Evolutionary conservation across 768 basidiomycete genomes (phyloP).

Genomic region (Boletellus emodensis): DNA sequence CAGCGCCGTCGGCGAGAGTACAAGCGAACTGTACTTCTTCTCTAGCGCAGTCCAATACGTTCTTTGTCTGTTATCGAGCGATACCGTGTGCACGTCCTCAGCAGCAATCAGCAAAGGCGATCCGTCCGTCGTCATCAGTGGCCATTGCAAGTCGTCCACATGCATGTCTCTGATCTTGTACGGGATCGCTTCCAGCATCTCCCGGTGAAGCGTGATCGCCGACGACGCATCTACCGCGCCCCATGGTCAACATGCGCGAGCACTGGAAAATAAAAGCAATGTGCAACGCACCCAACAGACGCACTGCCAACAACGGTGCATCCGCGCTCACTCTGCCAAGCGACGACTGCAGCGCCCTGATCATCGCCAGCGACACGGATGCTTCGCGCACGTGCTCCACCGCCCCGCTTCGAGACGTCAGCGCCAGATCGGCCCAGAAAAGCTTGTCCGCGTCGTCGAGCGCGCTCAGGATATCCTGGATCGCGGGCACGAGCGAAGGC

Average conservation of each 20-base stretch:
- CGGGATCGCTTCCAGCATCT: conserved; percentile 79
- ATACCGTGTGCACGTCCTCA: background rate
- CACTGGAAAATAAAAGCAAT: conserved; percentile 3
- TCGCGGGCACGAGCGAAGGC: conserved; percentile 39
- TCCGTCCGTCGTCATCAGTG: conserved; percentile 46
- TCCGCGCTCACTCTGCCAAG: conserved; percentile 57
- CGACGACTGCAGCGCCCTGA: conserved; percentile 75
- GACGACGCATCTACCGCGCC: conserved; percentile 58
- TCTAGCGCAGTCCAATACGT: conserved; percentile 63
- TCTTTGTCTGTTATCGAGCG: conserved; percentile 30
- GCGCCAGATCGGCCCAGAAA: conserved; percentile 61
- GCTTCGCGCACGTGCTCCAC: conserved; percentile 74
- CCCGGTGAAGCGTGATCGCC: conserved; percentile 76
- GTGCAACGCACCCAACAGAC: conserved; percentile 52
- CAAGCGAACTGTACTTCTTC: conserved; percentile 42
- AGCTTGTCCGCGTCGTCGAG: conserved; percentile 67
- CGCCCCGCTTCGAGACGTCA: conserved; percentile 54
- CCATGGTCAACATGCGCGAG: background rate
- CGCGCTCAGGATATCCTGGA: conserved; percentile 53
- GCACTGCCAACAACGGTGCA: conserved; percentile 53
- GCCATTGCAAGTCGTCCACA: conserved; percentile 76
- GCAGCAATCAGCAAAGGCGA: conserved; percentile 29
- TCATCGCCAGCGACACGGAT: conserved; percentile 62
- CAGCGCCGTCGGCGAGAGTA: conserved; percentile 31
- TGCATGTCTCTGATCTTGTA: conserved; percentile 54